These are phyloP conservation scores for Seiridium cupressi DNA, from an alignment of 2,329 filamentous ascomycete species.

Conservation along the genomic window DNA sequence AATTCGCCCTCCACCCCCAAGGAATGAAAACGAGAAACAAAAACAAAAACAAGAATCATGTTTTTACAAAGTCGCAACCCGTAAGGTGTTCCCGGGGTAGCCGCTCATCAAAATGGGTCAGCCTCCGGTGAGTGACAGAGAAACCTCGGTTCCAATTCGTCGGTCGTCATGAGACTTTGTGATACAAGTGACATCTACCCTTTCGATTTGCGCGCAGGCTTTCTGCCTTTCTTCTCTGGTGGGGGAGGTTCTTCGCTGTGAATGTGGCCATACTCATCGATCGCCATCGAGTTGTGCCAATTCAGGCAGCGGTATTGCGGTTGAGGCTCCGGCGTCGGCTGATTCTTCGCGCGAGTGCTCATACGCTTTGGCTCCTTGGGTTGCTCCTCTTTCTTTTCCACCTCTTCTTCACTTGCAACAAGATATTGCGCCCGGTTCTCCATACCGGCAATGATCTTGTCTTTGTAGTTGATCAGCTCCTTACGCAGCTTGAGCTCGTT, in stretches of 20 bases:
- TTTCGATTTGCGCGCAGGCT: constrained; percentile 37
- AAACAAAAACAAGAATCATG: neutral
- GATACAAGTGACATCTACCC: constrained; percentile 12
- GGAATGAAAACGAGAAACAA: neutral
- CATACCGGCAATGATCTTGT: constrained; percentile 79
- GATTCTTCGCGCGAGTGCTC: constrained; percentile 44
- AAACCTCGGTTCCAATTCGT: neutral
- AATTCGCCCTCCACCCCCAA: neutral
- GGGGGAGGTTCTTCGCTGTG: constrained; percentile 55
- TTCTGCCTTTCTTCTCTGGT: constrained; percentile 49
- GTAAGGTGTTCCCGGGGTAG: no score
- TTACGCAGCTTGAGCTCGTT: constrained; percentile 88
- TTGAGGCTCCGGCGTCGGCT: constrained; percentile 44
- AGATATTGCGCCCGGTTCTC: constrained; percentile 74
- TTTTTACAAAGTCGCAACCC: no score
- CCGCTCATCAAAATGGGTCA: no score
- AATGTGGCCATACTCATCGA: constrained; percentile 56
- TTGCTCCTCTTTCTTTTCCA: constrained; percentile 32
- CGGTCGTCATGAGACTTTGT: neutral
- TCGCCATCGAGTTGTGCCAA: constrained; percentile 56
- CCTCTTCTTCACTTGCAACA: constrained; percentile 40
- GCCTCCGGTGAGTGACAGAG: neutral
- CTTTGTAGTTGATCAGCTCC: constrained; percentile 74
- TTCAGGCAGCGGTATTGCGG: constrained; percentile 45
- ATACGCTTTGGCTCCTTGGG: constrained; percentile 35